Evolutionary conservation across 306 rosid genomes (phyloP), one percentile per base, ranked within the genome.

Genomic region (Glycine soja): DNA sequence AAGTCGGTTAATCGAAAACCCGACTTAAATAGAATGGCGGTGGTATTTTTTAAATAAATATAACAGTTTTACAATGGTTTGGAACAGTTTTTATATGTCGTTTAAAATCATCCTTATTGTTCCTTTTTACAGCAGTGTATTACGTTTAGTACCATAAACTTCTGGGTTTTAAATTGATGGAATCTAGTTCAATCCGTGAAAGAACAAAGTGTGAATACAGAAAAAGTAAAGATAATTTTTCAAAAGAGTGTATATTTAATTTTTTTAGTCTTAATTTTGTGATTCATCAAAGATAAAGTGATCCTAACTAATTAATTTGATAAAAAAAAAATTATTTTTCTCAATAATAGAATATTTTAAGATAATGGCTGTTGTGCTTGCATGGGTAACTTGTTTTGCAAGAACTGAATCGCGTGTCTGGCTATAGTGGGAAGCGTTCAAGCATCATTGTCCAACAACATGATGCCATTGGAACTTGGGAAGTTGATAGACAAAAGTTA

Each of bases 401-500:
- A 14, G 11, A 52, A 52, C 36, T 19, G 10, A 42, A 63, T 63
- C 13, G 38, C 11, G 64, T 24, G 47, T 52, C 8, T 7, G 1
- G 10, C 40, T 52, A 12, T 19, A 13, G 72, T 70, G 78, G 76
- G 42, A 46, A 30, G 43, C 30, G 72, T 13, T 9, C 3, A 57
- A 43, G 67, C 66, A 73, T 58, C 79, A 72, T 59, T 11, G 43
- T 40, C 43, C 43, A 40, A 34, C 38, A 34, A 34, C 38, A 30
- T 48, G 15, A 30, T 18, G 51, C 72, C 68, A 71, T 73, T n/a
- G 70, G 54, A 50, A 50, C 4, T 52, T 52, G 10, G 48, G 30
- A 75, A 69, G 62, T 70, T 61, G 70, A 77, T 24, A 15, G 12
- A 46, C 9, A 59, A 59, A 59, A 50, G 72, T 54, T 9, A 66